Evolutionary conservation across 169 alveolate species (phyloP).

Genomic region (Plasmodium knowlesi): DNA sequence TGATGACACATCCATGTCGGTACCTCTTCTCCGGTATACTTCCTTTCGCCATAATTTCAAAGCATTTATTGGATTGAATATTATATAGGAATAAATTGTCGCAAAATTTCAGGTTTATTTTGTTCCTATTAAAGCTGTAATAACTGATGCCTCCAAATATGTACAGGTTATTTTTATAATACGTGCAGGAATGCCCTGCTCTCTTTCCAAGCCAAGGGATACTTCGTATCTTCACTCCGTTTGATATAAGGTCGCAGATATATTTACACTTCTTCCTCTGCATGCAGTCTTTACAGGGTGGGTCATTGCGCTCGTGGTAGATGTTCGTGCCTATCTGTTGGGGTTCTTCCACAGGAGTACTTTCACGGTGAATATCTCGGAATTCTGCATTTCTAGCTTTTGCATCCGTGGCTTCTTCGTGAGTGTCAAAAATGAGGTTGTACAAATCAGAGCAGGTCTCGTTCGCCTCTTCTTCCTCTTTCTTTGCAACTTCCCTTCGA

Average conservation of each 20-base stretch:
- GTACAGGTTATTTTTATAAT: slow-evolving; percentile 68
- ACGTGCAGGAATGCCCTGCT: slow-evolving; percentile 72
- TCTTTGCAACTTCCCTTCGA: neutral
- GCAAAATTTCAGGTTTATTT: slow-evolving; percentile 58
- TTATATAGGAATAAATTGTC: slow-evolving; percentile 59
- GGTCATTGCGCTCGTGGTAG: neutral
- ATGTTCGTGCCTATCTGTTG: neutral
- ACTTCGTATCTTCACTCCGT: slow-evolving; percentile 19
- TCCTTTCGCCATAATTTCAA: slow-evolving; percentile 65
- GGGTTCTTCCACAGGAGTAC: neutral
- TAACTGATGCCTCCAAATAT: slow-evolving; percentile 71
- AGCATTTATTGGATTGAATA: slow-evolving; percentile 60
- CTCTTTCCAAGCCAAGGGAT: slow-evolving; percentile 52
- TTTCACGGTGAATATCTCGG: neutral
- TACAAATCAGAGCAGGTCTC: slow-evolving; percentile 1
- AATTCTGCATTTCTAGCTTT: neutral
- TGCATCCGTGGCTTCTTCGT: neutral
- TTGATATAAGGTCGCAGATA: slow-evolving; percentile 31
- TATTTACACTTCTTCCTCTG: slow-evolving; percentile 45
- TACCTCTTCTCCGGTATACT: slow-evolving; percentile 69
- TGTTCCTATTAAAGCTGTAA: slow-evolving; percentile 67
- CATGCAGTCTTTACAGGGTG: slow-evolving; percentile 5
- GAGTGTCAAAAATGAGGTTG: slow-evolving; percentile 7
- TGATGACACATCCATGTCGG: slow-evolving; percentile 53
- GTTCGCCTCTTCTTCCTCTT: neutral